phyloP scores from a whole-genome alignment of 257 asterid species.

The Capsicum baccatum region DNA sequence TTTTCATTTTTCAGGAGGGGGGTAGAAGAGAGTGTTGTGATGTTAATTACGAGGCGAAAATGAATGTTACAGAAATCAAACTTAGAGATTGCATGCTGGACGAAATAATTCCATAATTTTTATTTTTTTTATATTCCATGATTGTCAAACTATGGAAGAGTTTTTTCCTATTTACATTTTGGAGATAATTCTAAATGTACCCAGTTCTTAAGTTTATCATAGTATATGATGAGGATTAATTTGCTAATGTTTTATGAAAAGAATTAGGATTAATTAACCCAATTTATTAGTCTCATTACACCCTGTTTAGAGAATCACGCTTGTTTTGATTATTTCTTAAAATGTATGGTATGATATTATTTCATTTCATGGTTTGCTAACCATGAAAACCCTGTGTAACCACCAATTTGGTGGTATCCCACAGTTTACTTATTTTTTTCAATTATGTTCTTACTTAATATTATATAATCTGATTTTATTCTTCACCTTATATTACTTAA shows the following conservation, averaged over 20 bases:
- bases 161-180: neutral
- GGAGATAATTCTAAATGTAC: neutral
- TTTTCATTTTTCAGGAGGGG: conserved; percentile 31
- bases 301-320: too few relatives aligned
- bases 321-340: too few relatives aligned
- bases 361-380: too few relatives aligned
- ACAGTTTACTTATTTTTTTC: too few relatives aligned
- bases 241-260: neutral
- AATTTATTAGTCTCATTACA: too few relatives aligned
- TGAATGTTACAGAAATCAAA: conserved; percentile 39
- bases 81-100: conserved; percentile 30
- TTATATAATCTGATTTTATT: too few relatives aligned
- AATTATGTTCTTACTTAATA: too few relatives aligned
- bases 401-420: too few relatives aligned
- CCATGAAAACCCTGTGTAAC: too few relatives aligned
- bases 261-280: too few relatives aligned
- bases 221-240: neutral
- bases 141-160: neutral
- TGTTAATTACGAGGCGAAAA: conserved; percentile 32
- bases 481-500: too few relatives aligned
- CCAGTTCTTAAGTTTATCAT: neutral
- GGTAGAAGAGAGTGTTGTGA: conserved; percentile 51
- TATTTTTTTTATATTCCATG: neutral
- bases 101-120: neutral
- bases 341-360: too few relatives aligned